These are phyloP conservation scores for Colletotrichum nymphaeae DNA, from an alignment of 2,329 filamentous ascomycete genomes.

Conservation along the genomic window DNA sequence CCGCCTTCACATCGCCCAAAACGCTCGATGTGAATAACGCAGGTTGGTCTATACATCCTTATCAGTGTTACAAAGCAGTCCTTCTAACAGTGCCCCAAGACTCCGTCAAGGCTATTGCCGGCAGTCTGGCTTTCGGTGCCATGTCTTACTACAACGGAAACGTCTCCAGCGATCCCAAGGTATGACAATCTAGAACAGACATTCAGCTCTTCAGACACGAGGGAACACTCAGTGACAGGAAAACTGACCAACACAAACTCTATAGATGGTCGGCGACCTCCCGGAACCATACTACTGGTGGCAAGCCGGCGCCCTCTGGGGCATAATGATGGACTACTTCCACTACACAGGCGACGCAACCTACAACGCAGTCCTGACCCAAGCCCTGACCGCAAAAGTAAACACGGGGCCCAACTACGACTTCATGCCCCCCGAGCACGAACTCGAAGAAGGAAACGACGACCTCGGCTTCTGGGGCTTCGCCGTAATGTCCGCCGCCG, in stretches of 20 bases:
- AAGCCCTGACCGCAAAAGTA: slow-evolving; percentile 66
- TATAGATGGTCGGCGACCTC: slow-evolving; percentile 69
- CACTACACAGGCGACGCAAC: slow-evolving; percentile 71
- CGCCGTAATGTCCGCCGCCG: slow-evolving; percentile 74
- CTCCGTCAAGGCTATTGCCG: slow-evolving; percentile 71
- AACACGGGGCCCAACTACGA: slow-evolving; percentile 68
- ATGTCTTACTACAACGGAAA: slow-evolving; percentile 76
- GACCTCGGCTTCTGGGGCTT: slow-evolving; percentile 82
- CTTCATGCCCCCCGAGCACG: slow-evolving; percentile 68
- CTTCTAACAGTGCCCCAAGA: slow-evolving; percentile 49
- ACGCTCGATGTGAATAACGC: slow-evolving; percentile 52
- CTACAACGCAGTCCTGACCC: slow-evolving; percentile 69
- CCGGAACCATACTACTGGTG: slow-evolving; percentile 77
- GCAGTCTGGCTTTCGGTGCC: slow-evolving; percentile 68
- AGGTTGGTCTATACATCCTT: slow-evolving; percentile 40
- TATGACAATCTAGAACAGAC: slow-evolving; percentile 40
- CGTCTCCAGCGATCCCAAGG: slow-evolving; percentile 59
- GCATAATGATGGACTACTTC: slow-evolving; percentile 77
- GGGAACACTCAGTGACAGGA: no score
- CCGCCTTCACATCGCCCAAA: slow-evolving; percentile 45
- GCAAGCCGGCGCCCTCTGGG: slow-evolving; percentile 74
- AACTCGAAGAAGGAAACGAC: slow-evolving; percentile 76
- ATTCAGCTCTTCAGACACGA: no score
- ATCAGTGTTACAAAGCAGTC: no score
- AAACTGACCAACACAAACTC: background rate